A percentile compares a stretch with the other conserved stretches of the same genome.
Conservation (phyloP, 2,329 filamentous ascomycete species). For the Tolypocladium tundrense region DNA sequence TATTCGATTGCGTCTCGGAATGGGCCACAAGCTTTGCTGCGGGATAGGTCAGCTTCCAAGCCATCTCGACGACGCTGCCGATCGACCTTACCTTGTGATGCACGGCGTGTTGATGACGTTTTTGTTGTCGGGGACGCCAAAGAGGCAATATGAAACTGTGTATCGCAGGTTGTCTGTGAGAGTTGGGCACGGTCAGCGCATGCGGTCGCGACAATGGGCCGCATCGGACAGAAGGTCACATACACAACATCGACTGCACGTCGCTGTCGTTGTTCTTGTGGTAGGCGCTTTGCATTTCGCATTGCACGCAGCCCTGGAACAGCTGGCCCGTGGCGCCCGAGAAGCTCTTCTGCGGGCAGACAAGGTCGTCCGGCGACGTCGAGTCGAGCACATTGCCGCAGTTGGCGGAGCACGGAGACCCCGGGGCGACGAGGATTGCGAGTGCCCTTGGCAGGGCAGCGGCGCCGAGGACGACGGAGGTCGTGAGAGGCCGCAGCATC, state of each 20-base stretch:
- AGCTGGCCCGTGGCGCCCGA: slow-evolving; percentile 31
- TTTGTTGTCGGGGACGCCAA: slow-evolving; percentile 33
- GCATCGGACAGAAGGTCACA: slow-evolving; percentile 15
- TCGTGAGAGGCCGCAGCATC: no score
- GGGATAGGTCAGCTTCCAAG: neutral
- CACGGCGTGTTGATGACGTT: slow-evolving; percentile 34
- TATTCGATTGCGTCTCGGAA: slow-evolving; percentile 36
- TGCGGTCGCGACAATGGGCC: neutral
- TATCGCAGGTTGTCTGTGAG: slow-evolving; percentile 48
- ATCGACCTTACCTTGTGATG: slow-evolving; percentile 34
- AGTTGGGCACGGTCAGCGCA: slow-evolving; percentile 5
- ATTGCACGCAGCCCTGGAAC: slow-evolving; percentile 40
- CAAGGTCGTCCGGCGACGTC: slow-evolving; percentile 36
- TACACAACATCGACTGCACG: slow-evolving; percentile 44
- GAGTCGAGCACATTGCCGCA: slow-evolving; percentile 44
- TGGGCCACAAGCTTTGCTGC: slow-evolving; percentile 41
- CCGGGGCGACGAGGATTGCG: no score
- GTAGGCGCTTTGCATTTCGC: slow-evolving; percentile 40
- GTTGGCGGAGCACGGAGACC: slow-evolving; percentile 26
- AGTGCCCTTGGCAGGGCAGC: no score
- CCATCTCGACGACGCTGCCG: neutral
- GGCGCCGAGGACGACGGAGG: no score
- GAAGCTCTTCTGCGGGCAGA: slow-evolving; percentile 34
- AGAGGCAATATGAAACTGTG: slow-evolving; percentile 45
- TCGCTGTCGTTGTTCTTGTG: slow-evolving; percentile 38